Evolutionary conservation across 2,329 filamentous ascomycete species (phyloP).

Genomic region (Chaetomium sp.): DNA sequence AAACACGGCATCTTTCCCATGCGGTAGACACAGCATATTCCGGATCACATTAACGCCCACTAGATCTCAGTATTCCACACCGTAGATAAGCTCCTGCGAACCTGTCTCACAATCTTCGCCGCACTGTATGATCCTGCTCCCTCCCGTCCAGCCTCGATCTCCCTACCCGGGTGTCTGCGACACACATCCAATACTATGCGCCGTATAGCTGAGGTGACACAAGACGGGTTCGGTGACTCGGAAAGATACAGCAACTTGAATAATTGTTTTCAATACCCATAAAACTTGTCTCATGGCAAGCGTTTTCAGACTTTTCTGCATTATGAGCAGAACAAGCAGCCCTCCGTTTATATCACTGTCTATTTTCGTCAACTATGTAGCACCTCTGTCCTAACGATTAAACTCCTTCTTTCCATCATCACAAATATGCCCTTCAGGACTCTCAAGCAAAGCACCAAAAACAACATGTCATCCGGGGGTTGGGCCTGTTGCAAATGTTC

Average conservation of each 20-base stretch:
- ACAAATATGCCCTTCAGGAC: neutral
- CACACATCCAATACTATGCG: slow-evolving; percentile 19
- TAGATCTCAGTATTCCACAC: neutral
- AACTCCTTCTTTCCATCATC: neutral
- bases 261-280: slow-evolving; percentile 7
- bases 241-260: slow-evolving; percentile 15
- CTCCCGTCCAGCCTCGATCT: neutral
- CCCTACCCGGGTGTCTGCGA: slow-evolving; percentile 4
- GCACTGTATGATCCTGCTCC: neutral
- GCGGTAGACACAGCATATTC: neutral
- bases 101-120: neutral
- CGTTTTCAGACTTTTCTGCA: neutral
- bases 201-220: neutral
- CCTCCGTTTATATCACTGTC: neutral
- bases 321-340: neutral
- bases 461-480: neutral
- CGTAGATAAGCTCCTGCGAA: neutral
- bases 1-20: neutral
- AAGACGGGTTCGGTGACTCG: slow-evolving; percentile 18
- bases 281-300: slow-evolving; percentile 5
- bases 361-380: neutral
- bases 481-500: slow-evolving; percentile 18
- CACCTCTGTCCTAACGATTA: neutral
- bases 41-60: neutral
- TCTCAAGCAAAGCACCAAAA: neutral